These are phyloP conservation scores for Stachybotrys chlorohalonatus DNA, from an alignment of 2,329 filamentous ascomycete genomes.

Conservation along the genomic window DNA sequence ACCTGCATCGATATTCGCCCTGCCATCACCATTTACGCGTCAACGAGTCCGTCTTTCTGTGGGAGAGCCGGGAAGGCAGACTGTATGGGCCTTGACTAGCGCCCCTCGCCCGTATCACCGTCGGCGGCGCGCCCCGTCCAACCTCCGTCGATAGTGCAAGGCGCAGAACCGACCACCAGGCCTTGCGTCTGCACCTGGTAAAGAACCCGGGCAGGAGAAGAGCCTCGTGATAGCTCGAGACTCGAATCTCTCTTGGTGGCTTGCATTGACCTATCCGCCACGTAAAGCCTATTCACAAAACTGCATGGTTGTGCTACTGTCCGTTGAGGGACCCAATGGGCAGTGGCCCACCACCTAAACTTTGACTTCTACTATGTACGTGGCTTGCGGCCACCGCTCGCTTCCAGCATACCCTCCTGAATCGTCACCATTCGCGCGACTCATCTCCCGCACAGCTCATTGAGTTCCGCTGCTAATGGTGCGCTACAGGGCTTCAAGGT, in stretches of 20 bases:
- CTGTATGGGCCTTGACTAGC: too few relatives aligned
- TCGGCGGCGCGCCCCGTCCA: too few relatives aligned
- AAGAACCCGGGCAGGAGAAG: too few relatives aligned
- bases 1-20: neutral
- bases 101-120: too few relatives aligned
- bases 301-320: neutral
- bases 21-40: neutral
- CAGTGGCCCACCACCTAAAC: neutral
- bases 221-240: too few relatives aligned
- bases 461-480: slow-evolving; percentile 3
- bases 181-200: too few relatives aligned
- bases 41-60: neutral
- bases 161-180: too few relatives aligned
- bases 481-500: slow-evolving; percentile 39
- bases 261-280: neutral
- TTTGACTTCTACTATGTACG: neutral
- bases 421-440: neutral
- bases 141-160: too few relatives aligned
- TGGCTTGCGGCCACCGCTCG: neutral
- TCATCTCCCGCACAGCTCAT: neutral
- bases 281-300: neutral
- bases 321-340: neutral
- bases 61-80: too few relatives aligned
- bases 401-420: too few relatives aligned
- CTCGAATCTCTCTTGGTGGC: too few relatives aligned